Percentiles rank a stretch among this genome's conserved stretches.
These are phyloP conservation scores for Croton setiger DNA, from an alignment of 441 rosid genomes.

Conservation along the genomic window DNA sequence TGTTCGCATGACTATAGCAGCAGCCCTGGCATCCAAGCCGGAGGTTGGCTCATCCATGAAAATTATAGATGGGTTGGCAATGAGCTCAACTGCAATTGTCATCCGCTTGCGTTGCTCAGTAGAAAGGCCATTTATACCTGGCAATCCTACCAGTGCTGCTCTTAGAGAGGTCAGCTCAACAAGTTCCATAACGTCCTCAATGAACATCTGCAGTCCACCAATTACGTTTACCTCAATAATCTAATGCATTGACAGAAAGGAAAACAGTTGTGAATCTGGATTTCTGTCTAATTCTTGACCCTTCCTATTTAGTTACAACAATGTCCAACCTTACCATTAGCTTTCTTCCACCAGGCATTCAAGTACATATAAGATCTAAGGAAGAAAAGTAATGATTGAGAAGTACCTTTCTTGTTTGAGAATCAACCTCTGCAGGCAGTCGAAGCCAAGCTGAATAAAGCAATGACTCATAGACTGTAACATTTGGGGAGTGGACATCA, in stretches of 20 bases:
- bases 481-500: constrained; percentile 68
- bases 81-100: constrained; percentile 71
- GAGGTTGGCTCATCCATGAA: constrained; percentile 74
- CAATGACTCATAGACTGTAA: constrained; percentile 65
- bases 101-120: constrained; percentile 71
- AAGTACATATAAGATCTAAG: not conserved
- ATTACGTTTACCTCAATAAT: constrained; percentile 5
- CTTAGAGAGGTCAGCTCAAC: constrained; percentile 53
- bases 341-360: not conserved
- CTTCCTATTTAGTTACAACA: not conserved
- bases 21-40: constrained; percentile 74
- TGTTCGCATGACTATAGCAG: constrained; percentile 71
- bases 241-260: not conserved
- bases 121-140: constrained; percentile 61
- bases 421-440: constrained; percentile 45
- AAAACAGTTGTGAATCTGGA: not conserved
- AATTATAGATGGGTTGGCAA: constrained; percentile 65
- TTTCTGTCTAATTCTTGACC: not conserved
- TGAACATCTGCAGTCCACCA: constrained; percentile 44
- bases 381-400: not conserved
- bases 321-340: not conserved
- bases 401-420: constrained; percentile 44
- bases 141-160: constrained; percentile 64
- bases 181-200: constrained; percentile 73
- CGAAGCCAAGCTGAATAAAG: constrained; percentile 74